Base-by-base conservation (phyloP, 129 eudicot species). In the Arctium lappa region DNA sequence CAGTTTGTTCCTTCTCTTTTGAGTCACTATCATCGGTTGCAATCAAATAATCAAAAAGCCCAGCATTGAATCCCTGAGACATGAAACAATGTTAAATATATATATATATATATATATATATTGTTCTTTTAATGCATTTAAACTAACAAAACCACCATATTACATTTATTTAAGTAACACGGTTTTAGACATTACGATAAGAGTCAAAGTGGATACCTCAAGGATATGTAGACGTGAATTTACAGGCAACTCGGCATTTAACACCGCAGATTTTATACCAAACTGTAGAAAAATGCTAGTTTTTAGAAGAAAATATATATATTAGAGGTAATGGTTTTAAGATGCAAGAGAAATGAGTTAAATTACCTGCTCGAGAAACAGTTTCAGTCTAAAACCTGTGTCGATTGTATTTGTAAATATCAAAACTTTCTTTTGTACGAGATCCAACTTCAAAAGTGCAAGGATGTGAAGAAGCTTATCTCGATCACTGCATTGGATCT, bases 321-420 rank as follows among this genome's bases (percentile, higher is more conserved):
- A 42, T 13, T 22, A 73, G 22, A 12, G 31, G 13, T 36, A 18
- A 7, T 15, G 40, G 63, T 63, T 79, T 33, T n/a, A 36, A 62
- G 6, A 77, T 13, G 27, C 32, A 38, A 48, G 1, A 31, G 16
- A 75, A 65, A 65, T 11, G 48, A 27, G 42, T 74, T 22, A 65
- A 50, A 27, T n/a, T 96, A 93, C 99, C 99, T 96, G 94, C 84
- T 96, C 99, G 72, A 96, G 82, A 92, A 90, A 96, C n/a, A 93
- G 91, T 81, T 87, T 96, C 76, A 92, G 81, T 78, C 93, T 89
- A 83, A 81, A 96, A 88, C 98, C 87, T 79, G 81, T 93, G 91
- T 93, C 94, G 33, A 93, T 96, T 74, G 99, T 83, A 79, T 96
- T 96, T n/a, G 98, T 89, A 81, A 93, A 96, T 78, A 91, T 87